Percentiles rank a stretch among this genome's conserved stretches.
Evolutionary conservation across 2,329 filamentous ascomycete genomes (phyloP).

Genomic region (Aureobasidium sp.): DNA sequence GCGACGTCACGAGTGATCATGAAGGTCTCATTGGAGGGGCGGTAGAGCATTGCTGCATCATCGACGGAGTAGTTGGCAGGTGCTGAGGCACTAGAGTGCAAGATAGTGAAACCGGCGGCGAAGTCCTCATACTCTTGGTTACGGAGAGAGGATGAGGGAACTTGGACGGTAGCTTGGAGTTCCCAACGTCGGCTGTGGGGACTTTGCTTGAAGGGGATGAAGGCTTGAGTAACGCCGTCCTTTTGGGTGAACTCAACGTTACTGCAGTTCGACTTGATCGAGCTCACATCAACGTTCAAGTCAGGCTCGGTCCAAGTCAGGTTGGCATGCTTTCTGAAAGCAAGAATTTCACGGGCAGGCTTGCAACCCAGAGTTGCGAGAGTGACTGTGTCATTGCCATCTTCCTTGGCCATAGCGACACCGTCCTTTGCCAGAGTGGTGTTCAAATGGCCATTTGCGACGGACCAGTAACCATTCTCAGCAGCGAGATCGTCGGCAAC

Average conservation of each 20-base stretch:
- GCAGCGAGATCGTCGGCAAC: conserved; percentile 9
- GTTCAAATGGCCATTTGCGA: not conserved
- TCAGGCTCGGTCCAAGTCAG: not conserved
- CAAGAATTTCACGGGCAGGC: conserved; percentile 4
- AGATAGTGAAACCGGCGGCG: conserved; percentile 5
- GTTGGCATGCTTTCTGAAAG: conserved; percentile 1
- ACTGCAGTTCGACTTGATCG: not conserved
- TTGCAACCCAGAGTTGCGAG: conserved; percentile 8
- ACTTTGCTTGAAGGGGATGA: conserved; percentile 9
- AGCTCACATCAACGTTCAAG: not conserved
- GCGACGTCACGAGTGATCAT: conserved; percentile 8
- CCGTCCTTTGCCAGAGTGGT: conserved; percentile 4
- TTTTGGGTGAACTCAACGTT: not conserved
- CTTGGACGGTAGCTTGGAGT: not conserved
- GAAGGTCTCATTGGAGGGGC: conserved; percentile 12
- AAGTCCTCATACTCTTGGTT: conserved; percentile 2
- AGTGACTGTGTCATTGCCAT: conserved; percentile 2
- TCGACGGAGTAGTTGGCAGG: conserved; percentile 1
- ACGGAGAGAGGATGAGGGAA: not conserved
- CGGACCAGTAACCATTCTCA: conserved; percentile 11
- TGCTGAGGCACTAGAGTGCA: not conserved
- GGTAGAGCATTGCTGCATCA: conserved; percentile 5
- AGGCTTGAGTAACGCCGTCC: not conserved
- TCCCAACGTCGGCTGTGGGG: conserved; percentile 8
- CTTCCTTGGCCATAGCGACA: not conserved